Evolutionary conservation across 164 flowering plant species (phyloP).

Genomic region (Taxillus chinensis): DNA sequence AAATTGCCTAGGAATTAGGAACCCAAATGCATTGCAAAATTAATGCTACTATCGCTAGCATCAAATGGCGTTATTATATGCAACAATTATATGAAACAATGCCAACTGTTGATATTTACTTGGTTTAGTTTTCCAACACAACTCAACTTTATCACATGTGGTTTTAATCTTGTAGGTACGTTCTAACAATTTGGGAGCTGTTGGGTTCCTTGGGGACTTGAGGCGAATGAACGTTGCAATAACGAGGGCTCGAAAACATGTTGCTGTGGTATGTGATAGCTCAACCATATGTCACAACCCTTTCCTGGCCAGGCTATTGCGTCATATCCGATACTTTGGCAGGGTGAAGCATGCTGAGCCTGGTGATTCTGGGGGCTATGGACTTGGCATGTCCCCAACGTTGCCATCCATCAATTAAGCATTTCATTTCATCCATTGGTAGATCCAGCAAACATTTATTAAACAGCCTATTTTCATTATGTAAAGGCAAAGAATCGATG

Average conservation of each 20-base stretch:
- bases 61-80: too few species aligned
- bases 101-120: too few species aligned
- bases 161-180: slow-evolving; percentile 45
- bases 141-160: too few species aligned
- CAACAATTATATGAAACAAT: too few species aligned
- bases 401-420: slow-evolving; percentile 41
- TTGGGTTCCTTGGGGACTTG: slow-evolving; percentile 87
- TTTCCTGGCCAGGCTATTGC: slow-evolving; percentile 81
- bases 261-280: slow-evolving; percentile 81
- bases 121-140: too few species aligned
- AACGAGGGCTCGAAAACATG: slow-evolving; percentile 89
- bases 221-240: slow-evolving; percentile 92
- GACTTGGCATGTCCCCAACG: slow-evolving; percentile 70
- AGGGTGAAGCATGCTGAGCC: slow-evolving; percentile 82
- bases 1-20: too few species aligned
- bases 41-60: too few species aligned
- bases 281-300: slow-evolving; percentile 91
- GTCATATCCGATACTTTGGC: slow-evolving; percentile 77
- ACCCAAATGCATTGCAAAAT: too few species aligned
- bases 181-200: slow-evolving; percentile 86
- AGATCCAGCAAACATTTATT: too few species aligned
- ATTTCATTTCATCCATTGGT: neutral
- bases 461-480: too few species aligned
- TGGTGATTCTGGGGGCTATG: slow-evolving; percentile 57
- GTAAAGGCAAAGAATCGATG: too few species aligned